Percentiles rank a stretch among this genome's conserved stretches.
Conservation (phyloP, 2,329 filamentous ascomycete species). For the Colletotrichum caudatum region DNA sequence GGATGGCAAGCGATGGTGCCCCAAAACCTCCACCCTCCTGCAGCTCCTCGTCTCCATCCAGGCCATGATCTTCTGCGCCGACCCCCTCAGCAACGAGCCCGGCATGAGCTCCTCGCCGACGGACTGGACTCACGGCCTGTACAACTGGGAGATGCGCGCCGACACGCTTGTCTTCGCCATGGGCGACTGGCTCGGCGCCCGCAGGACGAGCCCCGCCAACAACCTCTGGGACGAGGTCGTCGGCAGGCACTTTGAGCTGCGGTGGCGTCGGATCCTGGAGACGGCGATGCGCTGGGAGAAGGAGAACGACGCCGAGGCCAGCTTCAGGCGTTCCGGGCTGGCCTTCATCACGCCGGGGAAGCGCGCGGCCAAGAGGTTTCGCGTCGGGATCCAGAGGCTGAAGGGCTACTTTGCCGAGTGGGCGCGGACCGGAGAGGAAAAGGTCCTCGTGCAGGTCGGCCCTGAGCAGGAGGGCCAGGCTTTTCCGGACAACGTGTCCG, state of each 20-base stretch:
- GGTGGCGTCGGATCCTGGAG: conserved; percentile 6
- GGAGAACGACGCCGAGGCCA: not conserved
- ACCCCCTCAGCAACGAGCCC: conserved; percentile 69
- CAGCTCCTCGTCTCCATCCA: conserved; percentile 69
- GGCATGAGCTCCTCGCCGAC: conserved; percentile 48
- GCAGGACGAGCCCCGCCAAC: not conserved
- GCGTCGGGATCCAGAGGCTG: conserved; percentile 3
- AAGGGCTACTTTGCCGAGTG: conserved; percentile 4
- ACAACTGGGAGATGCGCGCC: conserved; percentile 48
- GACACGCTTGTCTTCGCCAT: conserved; percentile 49
- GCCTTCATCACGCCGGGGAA: not conserved
- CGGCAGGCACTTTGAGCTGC: conserved; percentile 15
- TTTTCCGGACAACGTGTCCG: too few species aligned
- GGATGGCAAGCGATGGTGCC: conserved; percentile 60
- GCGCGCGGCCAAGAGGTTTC: not conserved
- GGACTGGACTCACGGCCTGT: conserved; percentile 44
- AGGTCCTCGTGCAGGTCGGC: not conserved
- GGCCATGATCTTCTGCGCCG: conserved; percentile 66
- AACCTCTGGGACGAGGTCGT: conserved; percentile 25
- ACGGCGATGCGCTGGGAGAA: not conserved
- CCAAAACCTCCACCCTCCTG: conserved; percentile 60
- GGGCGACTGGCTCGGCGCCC: conserved; percentile 45
- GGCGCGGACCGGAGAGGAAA: conserved; percentile 1
- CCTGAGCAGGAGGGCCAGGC: not conserved
- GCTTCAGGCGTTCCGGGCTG: not conserved